Conservation (phyloP, 495 filamentous ascomycete species). For the Penicillium macrosclerotiorum region DNA sequence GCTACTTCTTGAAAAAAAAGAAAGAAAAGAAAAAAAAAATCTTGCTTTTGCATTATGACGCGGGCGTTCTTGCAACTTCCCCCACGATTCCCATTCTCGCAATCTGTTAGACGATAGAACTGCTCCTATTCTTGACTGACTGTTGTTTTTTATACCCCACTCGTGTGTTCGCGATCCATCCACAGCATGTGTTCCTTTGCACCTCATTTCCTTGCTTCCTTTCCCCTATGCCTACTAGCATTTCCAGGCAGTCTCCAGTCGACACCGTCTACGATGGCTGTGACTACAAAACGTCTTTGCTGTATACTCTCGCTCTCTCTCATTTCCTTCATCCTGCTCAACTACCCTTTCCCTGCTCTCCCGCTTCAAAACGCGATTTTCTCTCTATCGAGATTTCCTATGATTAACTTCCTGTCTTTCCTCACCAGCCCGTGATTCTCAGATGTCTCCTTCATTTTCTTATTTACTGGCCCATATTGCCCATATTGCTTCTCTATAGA, state of each 20-base stretch:
- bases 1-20: neutral
- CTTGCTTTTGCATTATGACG: conserved; percentile 13
- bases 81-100: conserved; percentile 13
- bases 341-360: neutral
- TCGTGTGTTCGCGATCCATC: conserved; percentile 18
- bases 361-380: conserved; percentile 4
- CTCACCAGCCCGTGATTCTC: neutral
- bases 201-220: conserved; percentile 14
- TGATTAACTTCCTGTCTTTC: neutral
- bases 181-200: conserved; percentile 20
- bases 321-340: conserved; percentile 5
- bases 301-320: conserved; percentile 3
- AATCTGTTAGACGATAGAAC: conserved; percentile 27
- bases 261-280: neutral
- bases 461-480: neutral
- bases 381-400: conserved; percentile 12
- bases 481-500: conserved; percentile 8
- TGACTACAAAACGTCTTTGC: neutral
- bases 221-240: conserved; percentile 4
- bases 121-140: conserved; percentile 16
- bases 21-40: no score
- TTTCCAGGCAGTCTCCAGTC: neutral
- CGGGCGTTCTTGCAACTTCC: conserved; percentile 5
- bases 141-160: conserved; percentile 27
- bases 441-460: conserved; percentile 4